These are phyloP conservation scores for Orbilia javanica DNA, from an alignment of 2,329 filamentous ascomycete species.

Conservation along the genomic window DNA sequence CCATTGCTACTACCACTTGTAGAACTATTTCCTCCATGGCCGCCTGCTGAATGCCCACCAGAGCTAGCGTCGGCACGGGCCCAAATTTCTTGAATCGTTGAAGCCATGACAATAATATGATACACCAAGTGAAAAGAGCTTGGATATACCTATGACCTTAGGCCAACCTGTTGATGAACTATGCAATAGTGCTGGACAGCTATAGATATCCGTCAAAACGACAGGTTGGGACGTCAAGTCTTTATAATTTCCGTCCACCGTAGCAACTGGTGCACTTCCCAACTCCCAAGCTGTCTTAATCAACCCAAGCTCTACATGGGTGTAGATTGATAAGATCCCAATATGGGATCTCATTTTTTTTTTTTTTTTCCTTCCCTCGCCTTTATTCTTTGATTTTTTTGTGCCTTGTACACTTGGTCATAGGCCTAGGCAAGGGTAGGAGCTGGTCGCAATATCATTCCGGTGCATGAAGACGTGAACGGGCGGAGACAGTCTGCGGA, in stretches of 20 bases:
- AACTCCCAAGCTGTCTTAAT: conserved; percentile 23
- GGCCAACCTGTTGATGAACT: neutral
- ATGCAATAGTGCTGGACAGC: conserved; percentile 10
- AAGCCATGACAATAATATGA: conserved; percentile 31
- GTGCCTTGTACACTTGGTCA: conserved; percentile 18
- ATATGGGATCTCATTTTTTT: conserved; percentile 31
- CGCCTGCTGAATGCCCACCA: neutral
- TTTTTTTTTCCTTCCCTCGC: neutral
- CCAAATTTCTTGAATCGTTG: conserved; percentile 34
- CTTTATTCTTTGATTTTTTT: neutral
- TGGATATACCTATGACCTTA: conserved; percentile 13
- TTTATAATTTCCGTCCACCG: conserved; percentile 19
- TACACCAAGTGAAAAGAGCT: conserved; percentile 24
- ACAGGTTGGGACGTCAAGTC: conserved; percentile 17
- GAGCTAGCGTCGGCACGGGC: conserved; percentile 38
- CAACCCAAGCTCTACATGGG: conserved; percentile 20
- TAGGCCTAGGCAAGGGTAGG: conserved; percentile 17
- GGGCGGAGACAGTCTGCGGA: conserved; percentile 27
- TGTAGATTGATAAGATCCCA: conserved; percentile 52
- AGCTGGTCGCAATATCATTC: conserved; percentile 36
- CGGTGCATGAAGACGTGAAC: conserved; percentile 32
- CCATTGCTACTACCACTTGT: conserved; percentile 9
- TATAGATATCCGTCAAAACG: conserved; percentile 9
- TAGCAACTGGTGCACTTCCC: neutral
- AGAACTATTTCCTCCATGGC: conserved; percentile 16